Evolutionary conservation across 2,329 filamentous ascomycete genomes (phyloP), one percentile per base, ranked within the genome.

Genomic region (Nothopassalora personata): DNA sequence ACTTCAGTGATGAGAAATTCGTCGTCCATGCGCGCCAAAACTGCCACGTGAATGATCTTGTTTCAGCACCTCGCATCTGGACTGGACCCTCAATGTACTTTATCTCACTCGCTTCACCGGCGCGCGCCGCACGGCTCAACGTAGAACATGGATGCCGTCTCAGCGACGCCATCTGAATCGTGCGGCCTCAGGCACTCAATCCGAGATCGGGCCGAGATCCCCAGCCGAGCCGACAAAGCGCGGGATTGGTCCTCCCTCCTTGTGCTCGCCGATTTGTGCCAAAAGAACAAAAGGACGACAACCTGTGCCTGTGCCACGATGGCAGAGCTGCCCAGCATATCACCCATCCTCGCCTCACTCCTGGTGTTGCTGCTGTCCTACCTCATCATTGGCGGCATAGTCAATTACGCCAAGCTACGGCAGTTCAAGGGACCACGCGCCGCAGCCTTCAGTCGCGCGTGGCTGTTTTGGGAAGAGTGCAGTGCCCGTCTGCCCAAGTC

Each of bases 381-480:
- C 60, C 31, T 66, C 54, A 23, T 63, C 47, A 33, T 66, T 31
- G 60, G 63, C 11, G 57, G 58, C 10, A 53, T 66, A 47, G 15
- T 64, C 59, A 68, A 66, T 54, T 64, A 67, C 53, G 65, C 64
- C 39, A 63, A 62, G 18, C 64, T 70, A 27, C 47, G 61, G 7
- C 65, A 68, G n/a, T 70, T 71, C 64, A 57, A 53, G 59, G 68
- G 68, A 6, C 68, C 68, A 31, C 60, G 56, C 28, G 60, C 67
- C 33, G 68, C 68, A 6, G 57, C 57, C 19, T 59, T 63, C 56
- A 64, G 60, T 33, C 58, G 63, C 13, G 43, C 63, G 11, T 71
- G 69, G 69, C 58, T 70, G 34, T 71, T 71, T 60, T 67, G 64
- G 64, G 63, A 70, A 53, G 61, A 65, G 34, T 57, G 63, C 55